Evolutionary conservation across 1,284 basidiomycete genomes (phyloP), one percentile per base, ranked within the genome.

Genomic region (Fomitiporia mediterranea): DNA sequence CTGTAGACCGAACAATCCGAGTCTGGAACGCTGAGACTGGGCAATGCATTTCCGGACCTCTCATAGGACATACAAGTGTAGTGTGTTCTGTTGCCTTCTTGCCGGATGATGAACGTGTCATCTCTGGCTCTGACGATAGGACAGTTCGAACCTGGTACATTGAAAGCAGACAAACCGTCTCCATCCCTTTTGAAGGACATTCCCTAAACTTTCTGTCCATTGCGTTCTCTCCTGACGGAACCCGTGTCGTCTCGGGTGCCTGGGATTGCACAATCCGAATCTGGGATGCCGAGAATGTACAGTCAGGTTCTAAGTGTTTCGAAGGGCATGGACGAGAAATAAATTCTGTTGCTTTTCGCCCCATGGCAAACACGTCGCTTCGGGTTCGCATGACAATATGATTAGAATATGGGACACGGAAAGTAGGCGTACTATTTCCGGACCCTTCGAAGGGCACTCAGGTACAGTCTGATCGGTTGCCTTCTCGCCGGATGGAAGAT

Each of bases 191-290:
- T n/a, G n/a, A n/a, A n/a, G n/a, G n/a, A n/a, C n/a, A n/a, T n/a
- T n/a, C n/a, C n/a, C n/a, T n/a, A n/a, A n/a, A n/a, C n/a, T n/a
- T n/a, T n/a, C n/a, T n/a, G n/a, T n/a, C n/a, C n/a, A n/a, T n/a
- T n/a, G n/a, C n/a, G n/a, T n/a, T n/a, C n/a, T n/a, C n/a, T n/a
- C 35, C 38, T 19, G 44, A 60, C 49, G 54, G 58, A 15, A 25
- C 30, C 5, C 43, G 44, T 28, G 34, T 61, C 32, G 59, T 60
- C 19, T 60, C 60, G 19, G 60, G 60, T 40, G 56, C 60, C 7
- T 2, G 4, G 13, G 58, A 60, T 19, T 4, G 28, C 38, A 61
- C 60, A 15, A 40, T 61, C 9, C 42, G 46, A n/a, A 21, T 60
- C 9, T 61, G 59, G 59, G 51, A 60, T 38, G 38, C 27, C 17